Evolutionary conservation across 2,329 filamentous ascomycete genomes (phyloP), one percentile per base, ranked within the genome.

Genomic region (Scedosporium apiospermum): DNA sequence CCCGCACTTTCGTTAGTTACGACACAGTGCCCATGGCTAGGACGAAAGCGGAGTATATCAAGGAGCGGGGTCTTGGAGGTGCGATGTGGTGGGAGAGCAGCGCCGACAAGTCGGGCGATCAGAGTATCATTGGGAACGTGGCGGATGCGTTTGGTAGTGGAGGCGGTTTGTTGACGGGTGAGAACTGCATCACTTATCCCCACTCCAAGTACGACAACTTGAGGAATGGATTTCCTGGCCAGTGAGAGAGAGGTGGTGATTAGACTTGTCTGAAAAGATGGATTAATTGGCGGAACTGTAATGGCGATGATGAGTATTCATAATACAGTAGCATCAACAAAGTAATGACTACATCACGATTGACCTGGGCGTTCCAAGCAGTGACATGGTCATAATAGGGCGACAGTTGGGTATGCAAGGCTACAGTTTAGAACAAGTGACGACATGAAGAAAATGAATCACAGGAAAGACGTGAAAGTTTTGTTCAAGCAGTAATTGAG

Each of bases 51-150:
- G 76, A 83, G 10, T 96, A 86, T 72, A 84, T 97, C 70, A 82
- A 80, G 70, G 72, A 82, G 21, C 77, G 81, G 55, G 79, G 84
- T 0, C 81, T 97, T 0, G 93, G 92, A 1, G 93, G 93, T 18
- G 91, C 83, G n/a, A 97, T 98, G 93, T 98, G 91, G 91, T 96
- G 92, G 92, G 93, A 97, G 77, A 90, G 86, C 68, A 93, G 88
- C 69, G 87, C 84, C 1, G 93, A 97, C 72, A 87, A 86, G 70
- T 71, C 74, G 2, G 86, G 85, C 0, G 77, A 80, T 0, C 74
- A 81, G 61, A 93, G 90, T 68, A 72, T 97, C 70, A 91, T 93
- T 62, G 76, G 74, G 6, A 86, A 82, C 14, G 85, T 88, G 16
- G 83, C 89, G 1, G 77, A 82, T 38, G 76, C 74, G 0, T 73